Evolutionary conservation across 1,139 yeast genomes (phyloP).

Genomic region (Protomyces macrosporus): DNA sequence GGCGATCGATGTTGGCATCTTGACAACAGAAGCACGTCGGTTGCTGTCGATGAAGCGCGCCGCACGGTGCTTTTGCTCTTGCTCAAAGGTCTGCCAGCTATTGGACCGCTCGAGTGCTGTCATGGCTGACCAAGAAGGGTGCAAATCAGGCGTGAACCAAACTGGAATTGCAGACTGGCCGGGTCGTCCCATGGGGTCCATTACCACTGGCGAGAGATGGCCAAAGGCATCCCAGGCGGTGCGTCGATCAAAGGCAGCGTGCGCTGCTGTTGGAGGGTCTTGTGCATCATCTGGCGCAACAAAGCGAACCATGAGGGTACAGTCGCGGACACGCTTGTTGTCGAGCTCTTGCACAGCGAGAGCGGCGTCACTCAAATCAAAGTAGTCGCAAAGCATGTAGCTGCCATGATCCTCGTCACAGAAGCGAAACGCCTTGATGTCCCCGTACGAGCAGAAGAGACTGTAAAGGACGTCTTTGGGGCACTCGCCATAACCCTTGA

Average conservation of each 20-base stretch:
- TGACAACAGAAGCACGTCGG: neutral
- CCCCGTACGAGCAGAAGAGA: slow-evolving; percentile 35
- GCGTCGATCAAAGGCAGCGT: neutral
- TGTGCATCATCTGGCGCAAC: neutral
- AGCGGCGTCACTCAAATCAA: slow-evolving; percentile 40
- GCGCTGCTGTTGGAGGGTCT: neutral
- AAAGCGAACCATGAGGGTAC: slow-evolving; percentile 2
- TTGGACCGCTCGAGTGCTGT: neutral
- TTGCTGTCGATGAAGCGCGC: neutral
- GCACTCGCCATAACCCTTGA: slow-evolving; percentile 22
- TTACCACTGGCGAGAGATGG: neutral
- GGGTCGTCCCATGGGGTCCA: neutral
- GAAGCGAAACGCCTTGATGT: slow-evolving; percentile 33
- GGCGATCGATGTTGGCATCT: neutral
- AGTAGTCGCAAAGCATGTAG: slow-evolving; percentile 39
- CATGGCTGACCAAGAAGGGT: neutral
- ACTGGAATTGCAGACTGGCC: neutral
- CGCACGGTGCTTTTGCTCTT: neutral
- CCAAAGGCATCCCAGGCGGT: neutral
- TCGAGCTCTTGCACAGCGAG: slow-evolving; percentile 33
- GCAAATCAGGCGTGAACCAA: neutral
- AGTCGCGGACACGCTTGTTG: slow-evolving; percentile 31
- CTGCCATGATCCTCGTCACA: slow-evolving; percentile 27
- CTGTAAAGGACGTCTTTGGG: slow-evolving; percentile 28
- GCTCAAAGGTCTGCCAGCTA: neutral